A percentile compares a stretch with the other conserved stretches of the same genome.
Evolutionary conservation across 768 basidiomycete genomes (phyloP).

Genomic region (Psilocybe cyanescens): DNA sequence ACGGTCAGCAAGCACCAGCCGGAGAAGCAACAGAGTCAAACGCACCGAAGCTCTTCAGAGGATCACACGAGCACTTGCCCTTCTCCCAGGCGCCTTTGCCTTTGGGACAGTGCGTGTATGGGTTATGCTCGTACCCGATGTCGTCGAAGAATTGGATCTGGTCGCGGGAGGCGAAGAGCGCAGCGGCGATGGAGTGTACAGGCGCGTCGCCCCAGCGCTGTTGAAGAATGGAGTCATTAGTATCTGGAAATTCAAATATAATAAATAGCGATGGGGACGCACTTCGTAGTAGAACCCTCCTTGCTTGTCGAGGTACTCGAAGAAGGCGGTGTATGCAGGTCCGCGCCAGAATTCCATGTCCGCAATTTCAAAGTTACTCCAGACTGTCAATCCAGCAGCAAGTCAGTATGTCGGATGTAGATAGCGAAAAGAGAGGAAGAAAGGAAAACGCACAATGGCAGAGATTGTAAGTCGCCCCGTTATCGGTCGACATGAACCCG

Average conservation of each 20-base stretch:
- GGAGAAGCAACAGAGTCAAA: conserved; percentile 4
- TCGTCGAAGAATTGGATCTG: conserved; percentile 78
- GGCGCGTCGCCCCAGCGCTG: conserved; percentile 65
- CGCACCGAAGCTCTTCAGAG: conserved; percentile 59
- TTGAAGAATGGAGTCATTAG: not conserved
- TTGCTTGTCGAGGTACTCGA: conserved; percentile 59
- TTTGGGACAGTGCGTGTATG: conserved; percentile 71
- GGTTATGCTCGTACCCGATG: conserved; percentile 78
- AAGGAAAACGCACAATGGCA: conserved; percentile 62
- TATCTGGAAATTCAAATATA: too few species aligned
- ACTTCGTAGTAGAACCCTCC: conserved; percentile 77
- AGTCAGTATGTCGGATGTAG: not conserved
- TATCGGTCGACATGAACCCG: conserved; percentile 50
- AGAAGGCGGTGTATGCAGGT: conserved; percentile 69
- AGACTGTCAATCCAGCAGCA: conserved; percentile 36
- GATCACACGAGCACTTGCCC: conserved; percentile 68
- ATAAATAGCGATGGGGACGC: conserved; percentile 27
- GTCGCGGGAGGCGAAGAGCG: conserved; percentile 57
- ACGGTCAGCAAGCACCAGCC: not conserved
- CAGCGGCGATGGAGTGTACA: conserved; percentile 70
- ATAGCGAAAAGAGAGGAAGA: conserved; percentile 13
- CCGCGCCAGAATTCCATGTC: conserved; percentile 67
- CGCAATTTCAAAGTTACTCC: conserved; percentile 76
- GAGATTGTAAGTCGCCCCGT: conserved; percentile 68
- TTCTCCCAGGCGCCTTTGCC: conserved; percentile 48